Evolutionary conservation across 345 rosid species (phyloP), one percentile per base, ranked within the genome.

Genomic region (Linum usitatissimum): DNA sequence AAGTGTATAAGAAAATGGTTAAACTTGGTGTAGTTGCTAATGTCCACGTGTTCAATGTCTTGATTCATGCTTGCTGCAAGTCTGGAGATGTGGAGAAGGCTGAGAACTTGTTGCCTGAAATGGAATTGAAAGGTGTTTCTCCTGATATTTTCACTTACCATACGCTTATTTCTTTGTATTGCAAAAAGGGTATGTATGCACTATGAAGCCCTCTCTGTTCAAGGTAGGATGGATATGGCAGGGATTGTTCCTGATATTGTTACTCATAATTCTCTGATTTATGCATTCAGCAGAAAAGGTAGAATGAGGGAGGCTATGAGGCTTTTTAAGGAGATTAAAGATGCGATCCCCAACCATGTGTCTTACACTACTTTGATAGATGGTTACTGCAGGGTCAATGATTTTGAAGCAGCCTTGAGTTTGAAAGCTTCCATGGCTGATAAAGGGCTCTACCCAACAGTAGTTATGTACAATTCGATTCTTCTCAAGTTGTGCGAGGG

Each of bases 101-200:
- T 0, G 95, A 92, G 63, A 82, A 76, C 13, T 48, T 89, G 68
- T 66, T 92, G 72, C 65, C 74, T 36, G 96, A 89, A 77, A 92
- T 92, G 96, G 96, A 92, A 70, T 75, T 63, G 3, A 86, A 77
- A 34, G 71, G 78, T 45, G 68, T 87, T 60, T 76, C 75, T 66
- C 87, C 86, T 15, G 96, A 92, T 66, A 76, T 75, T 67, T 84
- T 79, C 70, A 89, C 96, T 0, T 89, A 71, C 64, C 89, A 92
- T 67, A 89, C 95, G 0, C 69, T 92, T 76, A 89, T 92, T 68
- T 80, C 89, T 0, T 61, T 83, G 69, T 92, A 92, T 38, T 85
- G 89, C 74, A 92, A 73, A 79, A 85, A 79, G 76, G 80, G 96
- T 55, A 92, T 85, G 96, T 55, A 92, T 85, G 98, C 98, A 87